Evolutionary conservation across 345 rosid species (phyloP).

Genomic region (Pelargonium nanum): DNA sequence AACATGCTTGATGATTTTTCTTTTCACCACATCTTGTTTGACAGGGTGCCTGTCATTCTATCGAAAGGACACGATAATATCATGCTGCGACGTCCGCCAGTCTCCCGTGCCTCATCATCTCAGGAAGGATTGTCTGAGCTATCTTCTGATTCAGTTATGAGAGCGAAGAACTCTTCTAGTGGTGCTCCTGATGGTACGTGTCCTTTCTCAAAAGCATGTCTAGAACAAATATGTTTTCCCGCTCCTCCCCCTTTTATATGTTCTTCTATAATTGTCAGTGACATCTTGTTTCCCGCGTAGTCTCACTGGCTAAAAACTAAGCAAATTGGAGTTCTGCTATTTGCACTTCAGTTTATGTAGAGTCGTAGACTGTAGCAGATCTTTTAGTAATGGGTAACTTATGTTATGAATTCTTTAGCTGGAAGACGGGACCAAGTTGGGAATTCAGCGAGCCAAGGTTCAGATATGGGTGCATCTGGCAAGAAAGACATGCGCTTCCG

Average conservation of each 20-base stretch:
- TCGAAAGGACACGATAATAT: slow-evolving; percentile 19
- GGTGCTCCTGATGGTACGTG: slow-evolving; percentile 14
- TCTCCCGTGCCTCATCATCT: slow-evolving; percentile 17
- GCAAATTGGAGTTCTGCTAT: background rate
- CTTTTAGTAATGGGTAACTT: background rate
- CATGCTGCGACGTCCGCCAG: slow-evolving; percentile 17
- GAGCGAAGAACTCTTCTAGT: slow-evolving; percentile 12
- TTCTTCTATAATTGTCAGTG: too few species aligned
- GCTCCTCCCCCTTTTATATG: background rate
- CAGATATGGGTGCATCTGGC: slow-evolving; percentile 19
- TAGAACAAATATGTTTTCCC: too few species aligned
- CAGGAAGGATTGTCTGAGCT: slow-evolving; percentile 23
- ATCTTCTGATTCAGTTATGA: slow-evolving; percentile 10
- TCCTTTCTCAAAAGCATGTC: background rate
- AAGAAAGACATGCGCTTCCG: slow-evolving; percentile 40
- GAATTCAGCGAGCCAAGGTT: slow-evolving; percentile 9
- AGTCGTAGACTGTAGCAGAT: too few species aligned
- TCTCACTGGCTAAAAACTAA: background rate
- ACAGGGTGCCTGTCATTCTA: slow-evolving; percentile 16
- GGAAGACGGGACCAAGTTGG: slow-evolving; percentile 18
- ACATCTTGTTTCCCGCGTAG: background rate
- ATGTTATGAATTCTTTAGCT: background rate
- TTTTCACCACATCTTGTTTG: background rate
- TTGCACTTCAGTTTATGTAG: background rate
- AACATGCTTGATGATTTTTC: too few species aligned